These are phyloP conservation scores for Starmera stellimalicola DNA, from an alignment of 1,139 yeast genomes.

Conservation along the genomic window DNA sequence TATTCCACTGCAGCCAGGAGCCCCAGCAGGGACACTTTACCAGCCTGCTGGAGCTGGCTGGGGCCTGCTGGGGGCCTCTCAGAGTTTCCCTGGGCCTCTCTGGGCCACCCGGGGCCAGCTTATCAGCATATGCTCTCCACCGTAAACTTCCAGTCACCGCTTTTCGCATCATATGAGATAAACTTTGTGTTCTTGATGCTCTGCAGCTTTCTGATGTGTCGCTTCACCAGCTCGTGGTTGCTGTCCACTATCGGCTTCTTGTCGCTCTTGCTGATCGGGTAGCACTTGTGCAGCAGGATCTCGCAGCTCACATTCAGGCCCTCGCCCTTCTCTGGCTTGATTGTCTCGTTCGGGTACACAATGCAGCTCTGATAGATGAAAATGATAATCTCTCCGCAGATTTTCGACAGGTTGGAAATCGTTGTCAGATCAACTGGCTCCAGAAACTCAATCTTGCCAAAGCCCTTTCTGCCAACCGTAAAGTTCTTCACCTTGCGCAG, in stretches of 20 bases:
- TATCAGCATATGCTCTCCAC: constrained; percentile 24
- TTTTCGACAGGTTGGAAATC: constrained; percentile 45
- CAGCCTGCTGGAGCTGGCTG: too few species aligned
- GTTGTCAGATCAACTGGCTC: constrained; percentile 77
- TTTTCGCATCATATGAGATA: constrained; percentile 63
- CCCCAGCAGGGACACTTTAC: too few species aligned
- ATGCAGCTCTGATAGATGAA: constrained; percentile 56
- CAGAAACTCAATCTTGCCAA: constrained; percentile 68
- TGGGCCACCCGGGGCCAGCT: too few species aligned
- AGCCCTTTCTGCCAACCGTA: constrained; percentile 71
- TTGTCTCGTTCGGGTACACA: constrained; percentile 64
- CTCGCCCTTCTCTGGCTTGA: constrained; percentile 62
- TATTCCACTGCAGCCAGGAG: too few species aligned
- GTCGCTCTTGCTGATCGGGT: constrained; percentile 65
- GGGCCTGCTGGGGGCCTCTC: too few species aligned
- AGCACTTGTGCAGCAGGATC: constrained; percentile 69
- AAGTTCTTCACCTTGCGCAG: constrained; percentile 57
- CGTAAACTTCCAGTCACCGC: constrained; percentile 78
- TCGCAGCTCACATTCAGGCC: constrained; percentile 75
- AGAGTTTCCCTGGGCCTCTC: too few species aligned
- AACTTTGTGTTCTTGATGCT: constrained; percentile 51
- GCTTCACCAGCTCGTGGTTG: constrained; percentile 57
- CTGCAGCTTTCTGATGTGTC: constrained; percentile 63
- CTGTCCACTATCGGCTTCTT: constrained; percentile 73
- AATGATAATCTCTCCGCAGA: constrained; percentile 56